Conservation (phyloP, 495 filamentous ascomycete species). For the Tuber microsphaerosporum region DNA sequence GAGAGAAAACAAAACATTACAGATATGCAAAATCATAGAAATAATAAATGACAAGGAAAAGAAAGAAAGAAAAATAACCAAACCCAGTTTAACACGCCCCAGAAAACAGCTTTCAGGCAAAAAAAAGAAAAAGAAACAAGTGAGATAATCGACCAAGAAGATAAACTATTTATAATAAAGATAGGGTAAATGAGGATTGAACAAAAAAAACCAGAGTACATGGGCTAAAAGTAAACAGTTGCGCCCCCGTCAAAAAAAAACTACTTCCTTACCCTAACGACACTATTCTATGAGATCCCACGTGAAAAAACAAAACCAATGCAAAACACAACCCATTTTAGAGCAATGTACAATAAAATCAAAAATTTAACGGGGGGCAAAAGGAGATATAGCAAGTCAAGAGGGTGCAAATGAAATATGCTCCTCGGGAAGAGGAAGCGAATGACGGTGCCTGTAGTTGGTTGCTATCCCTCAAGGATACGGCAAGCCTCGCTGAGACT, state of each 20-base stretch:
- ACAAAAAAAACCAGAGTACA: neutral
- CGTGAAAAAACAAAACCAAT: neutral
- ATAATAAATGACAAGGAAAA: neutral
- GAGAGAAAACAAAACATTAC: neutral
- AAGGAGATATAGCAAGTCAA: neutral
- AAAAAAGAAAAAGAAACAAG: neutral
- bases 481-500: constrained; percentile 27
- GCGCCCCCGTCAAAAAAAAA: neutral
- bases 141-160: neutral
- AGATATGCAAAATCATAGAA: neutral
- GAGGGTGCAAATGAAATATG: neutral
- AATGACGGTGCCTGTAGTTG: neutral
- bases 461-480: constrained; percentile 23
- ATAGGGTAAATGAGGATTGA: neutral
- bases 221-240: neutral
- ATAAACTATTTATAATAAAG: neutral
- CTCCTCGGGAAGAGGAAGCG: neutral
- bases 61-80: neutral
- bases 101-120: neutral
- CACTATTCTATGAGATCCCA: neutral
- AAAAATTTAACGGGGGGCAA: neutral
- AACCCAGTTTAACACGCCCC: neutral
- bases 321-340: neutral
- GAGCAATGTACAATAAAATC: neutral
- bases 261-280: neutral